Base-by-base conservation (phyloP, 2,329 filamentous ascomycete genomes). In the Mollisiaceae sp. region DNA sequence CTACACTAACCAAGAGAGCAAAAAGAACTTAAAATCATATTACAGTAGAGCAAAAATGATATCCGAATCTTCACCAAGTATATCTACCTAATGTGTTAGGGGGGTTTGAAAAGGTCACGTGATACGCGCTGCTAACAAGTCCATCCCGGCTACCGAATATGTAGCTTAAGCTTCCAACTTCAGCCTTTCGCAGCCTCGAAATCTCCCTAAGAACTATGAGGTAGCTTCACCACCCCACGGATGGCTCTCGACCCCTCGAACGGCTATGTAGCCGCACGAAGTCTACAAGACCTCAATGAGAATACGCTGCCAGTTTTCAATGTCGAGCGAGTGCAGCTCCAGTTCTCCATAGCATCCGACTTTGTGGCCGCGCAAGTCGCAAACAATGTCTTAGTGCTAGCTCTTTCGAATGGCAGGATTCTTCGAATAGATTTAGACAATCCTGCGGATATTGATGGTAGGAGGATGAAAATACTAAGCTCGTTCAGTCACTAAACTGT, bases 301-400 rank as follows among this genome's bases (percentile, higher is more conserved):
- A 84, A 80, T 32, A 78, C 89, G 63, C 82, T 94, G 65, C 94
- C 94, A 72, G 97, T 99, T 80, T 99, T 99, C 83, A 92, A 95
- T 77, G 89, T 98, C 76, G 92, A 97, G 80, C 89, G 87, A 69
- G 95, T 98, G 45, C 91, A 96, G 82, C 88, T 98, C 69, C 92
- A 95, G 78, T 99, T 99, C 83, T 91, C 92, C 66, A 90, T 98
- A 74, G 92, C 94, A 1, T 93, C 94, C 70, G 92, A 97, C 79
- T 98, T 99, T 76, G 95, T 97, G 57, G 94, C 95, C 20, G 94
- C 94, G 47, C 94, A 97, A 79, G 94, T 98, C 63, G 94, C 94
- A 70, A 98, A 99, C 79, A 97, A 99, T 82, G 94, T 98, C 67
- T 86, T 99, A 64, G 89, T 98, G 24, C 84, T 99, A 60, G 95